A percentile compares a stretch with the other conserved stretches of the same genome.
These are phyloP conservation scores for Trichophyton equinum DNA, from an alignment of 2,329 filamentous ascomycete genomes.

Conservation along the genomic window DNA sequence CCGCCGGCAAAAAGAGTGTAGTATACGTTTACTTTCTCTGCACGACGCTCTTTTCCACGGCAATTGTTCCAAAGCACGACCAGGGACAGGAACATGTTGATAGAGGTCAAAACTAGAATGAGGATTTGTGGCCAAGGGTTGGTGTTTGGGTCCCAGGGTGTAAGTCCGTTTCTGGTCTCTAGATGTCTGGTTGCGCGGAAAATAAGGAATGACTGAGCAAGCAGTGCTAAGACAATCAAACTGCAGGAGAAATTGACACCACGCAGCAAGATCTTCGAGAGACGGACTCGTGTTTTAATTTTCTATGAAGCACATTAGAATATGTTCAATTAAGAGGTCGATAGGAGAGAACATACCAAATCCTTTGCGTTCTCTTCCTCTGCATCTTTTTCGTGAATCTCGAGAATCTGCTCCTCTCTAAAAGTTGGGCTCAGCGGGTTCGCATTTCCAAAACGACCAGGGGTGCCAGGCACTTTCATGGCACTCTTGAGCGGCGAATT, in stretches of 20 bases:
- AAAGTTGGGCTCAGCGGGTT: slow-evolving; percentile 88
- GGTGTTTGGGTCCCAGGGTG: slow-evolving; percentile 70
- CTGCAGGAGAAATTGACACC: slow-evolving; percentile 95
- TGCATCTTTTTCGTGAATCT: slow-evolving; percentile 68
- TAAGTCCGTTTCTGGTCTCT: slow-evolving; percentile 63
- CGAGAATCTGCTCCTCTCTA: slow-evolving; percentile 70
- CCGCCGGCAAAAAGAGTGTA: slow-evolving; percentile 88
- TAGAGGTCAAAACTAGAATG: slow-evolving; percentile 62
- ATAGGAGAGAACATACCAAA: slow-evolving; percentile 50
- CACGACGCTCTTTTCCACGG: slow-evolving; percentile 72
- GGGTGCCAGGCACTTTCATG: slow-evolving; percentile 73
- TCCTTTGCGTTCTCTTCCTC: slow-evolving; percentile 82
- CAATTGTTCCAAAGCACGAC: slow-evolving; percentile 75
- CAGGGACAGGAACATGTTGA: slow-evolving; percentile 70
- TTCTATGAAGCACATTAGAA: slow-evolving; percentile 49
- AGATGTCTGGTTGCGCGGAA: slow-evolving; percentile 78
- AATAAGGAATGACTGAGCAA: slow-evolving; percentile 76
- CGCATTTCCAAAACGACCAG: slow-evolving; percentile 48
- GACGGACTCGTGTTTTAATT: slow-evolving; percentile 78
- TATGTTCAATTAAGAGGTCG: not conserved
- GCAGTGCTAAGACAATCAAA: slow-evolving; percentile 82
- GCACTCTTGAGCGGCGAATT: slow-evolving; percentile 79
- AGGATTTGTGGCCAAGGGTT: slow-evolving; percentile 81
- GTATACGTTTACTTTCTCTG: slow-evolving; percentile 88
- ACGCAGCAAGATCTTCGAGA: slow-evolving; percentile 91